Evolutionary conservation across 1,284 basidiomycete genomes (phyloP).

Genomic region (Moesziomyces globuligerus): DNA sequence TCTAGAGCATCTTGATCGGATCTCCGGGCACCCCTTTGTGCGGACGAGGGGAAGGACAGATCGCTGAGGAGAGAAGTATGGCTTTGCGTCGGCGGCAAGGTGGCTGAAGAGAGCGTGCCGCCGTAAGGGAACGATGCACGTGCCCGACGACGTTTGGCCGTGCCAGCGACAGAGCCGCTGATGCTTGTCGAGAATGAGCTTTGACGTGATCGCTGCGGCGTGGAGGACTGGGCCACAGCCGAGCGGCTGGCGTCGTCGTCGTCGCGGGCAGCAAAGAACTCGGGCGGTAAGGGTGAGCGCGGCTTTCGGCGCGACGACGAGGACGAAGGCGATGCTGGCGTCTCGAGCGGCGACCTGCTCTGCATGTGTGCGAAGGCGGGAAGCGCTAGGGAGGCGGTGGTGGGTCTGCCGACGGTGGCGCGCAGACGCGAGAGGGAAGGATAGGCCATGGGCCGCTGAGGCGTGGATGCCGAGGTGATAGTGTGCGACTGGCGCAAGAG

Average conservation of each 20-base stretch:
- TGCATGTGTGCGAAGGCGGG: slow-evolving; percentile 23
- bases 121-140: slow-evolving; percentile 37
- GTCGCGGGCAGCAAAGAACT: slow-evolving; percentile 11
- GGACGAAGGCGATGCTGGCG: slow-evolving; percentile 33
- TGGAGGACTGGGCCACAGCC: slow-evolving; percentile 21
- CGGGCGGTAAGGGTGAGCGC: slow-evolving; percentile 34
- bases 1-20: neutral
- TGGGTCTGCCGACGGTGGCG: slow-evolving; percentile 28
- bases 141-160: slow-evolving; percentile 22
- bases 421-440: slow-evolving; percentile 42
- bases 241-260: slow-evolving; percentile 25
- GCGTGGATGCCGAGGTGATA: slow-evolving; percentile 20
- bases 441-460: slow-evolving; percentile 39
- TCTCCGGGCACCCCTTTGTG: slow-evolving; percentile 1
- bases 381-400: slow-evolving; percentile 22
- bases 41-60: slow-evolving; percentile 16
- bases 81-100: slow-evolving; percentile 22
- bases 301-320: slow-evolving; percentile 40
- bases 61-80: slow-evolving; percentile 29
- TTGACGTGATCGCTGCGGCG: slow-evolving; percentile 39
- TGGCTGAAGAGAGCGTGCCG: slow-evolving; percentile 10
- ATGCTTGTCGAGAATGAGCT: slow-evolving; percentile 52
- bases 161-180: slow-evolving; percentile 18
- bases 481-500: slow-evolving; percentile 23
- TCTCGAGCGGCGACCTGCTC: slow-evolving; percentile 23